Evolutionary conservation across 495 filamentous ascomycete species (phyloP).

Genomic region (Talaromyces adpressus): DNA sequence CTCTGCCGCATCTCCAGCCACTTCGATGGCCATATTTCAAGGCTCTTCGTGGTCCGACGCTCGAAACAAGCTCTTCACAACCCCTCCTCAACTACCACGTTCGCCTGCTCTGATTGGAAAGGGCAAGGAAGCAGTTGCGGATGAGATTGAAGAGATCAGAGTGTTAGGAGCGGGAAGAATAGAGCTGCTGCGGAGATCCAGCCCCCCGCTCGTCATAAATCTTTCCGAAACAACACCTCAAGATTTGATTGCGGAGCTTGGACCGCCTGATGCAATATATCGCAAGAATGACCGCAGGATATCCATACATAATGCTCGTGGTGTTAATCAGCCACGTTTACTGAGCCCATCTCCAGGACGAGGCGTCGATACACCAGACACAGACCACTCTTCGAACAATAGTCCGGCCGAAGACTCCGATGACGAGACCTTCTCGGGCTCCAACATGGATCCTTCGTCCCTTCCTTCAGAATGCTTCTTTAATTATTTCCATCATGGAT

Average conservation of each 20-base stretch:
- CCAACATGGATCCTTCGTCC: conserved; percentile 29
- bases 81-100: conserved; percentile 59
- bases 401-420: conserved; percentile 66
- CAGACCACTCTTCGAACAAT: conserved; percentile 75
- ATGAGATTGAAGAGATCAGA: conserved; percentile 74
- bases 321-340: conserved; percentile 31
- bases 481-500: conserved; percentile 93
- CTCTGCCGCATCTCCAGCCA: conserved; percentile 62
- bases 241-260: conserved; percentile 82
- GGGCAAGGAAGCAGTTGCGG: conserved; percentile 56
- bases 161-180: conserved; percentile 69
- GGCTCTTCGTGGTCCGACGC: conserved; percentile 85
- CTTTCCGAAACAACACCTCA: conserved; percentile 82
- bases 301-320: conserved; percentile 63
- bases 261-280: conserved; percentile 92
- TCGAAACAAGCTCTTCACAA: conserved; percentile 66
- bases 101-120: conserved; percentile 48
- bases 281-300: conserved; percentile 86
- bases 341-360: conserved; percentile 34
- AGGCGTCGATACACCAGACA: conserved; percentile 49
- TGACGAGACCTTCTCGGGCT: conserved; percentile 40
- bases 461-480: conserved; percentile 74
- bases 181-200: conserved; percentile 61
- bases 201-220: conserved; percentile 55
- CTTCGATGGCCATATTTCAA: conserved; percentile 79